Conservation (phyloP, 495 filamentous ascomycete species). For the Lepraria neglecta region DNA sequence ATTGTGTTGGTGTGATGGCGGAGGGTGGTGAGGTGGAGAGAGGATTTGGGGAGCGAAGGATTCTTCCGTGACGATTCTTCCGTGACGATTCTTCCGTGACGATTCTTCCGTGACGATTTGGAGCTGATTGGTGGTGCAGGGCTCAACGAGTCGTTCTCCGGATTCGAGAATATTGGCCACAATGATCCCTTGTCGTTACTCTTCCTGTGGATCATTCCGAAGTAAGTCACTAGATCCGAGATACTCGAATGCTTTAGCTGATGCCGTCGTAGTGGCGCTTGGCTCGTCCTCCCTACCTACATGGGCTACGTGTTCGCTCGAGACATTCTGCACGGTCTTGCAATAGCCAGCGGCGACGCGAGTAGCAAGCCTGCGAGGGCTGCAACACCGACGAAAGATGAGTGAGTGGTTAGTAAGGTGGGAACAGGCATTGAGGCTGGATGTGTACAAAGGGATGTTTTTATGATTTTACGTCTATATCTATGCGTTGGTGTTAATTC, state of each 20-base stretch:
- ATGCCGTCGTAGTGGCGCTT: conserved; percentile 55
- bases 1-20: background rate
- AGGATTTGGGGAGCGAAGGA: background rate
- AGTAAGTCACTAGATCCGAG: conserved; percentile 47
- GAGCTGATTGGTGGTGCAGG: conserved; percentile 38
- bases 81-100: background rate
- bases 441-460: conserved; percentile 5
- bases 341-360: conserved; percentile 36
- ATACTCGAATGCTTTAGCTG: background rate
- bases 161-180: conserved; percentile 73
- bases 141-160: conserved; percentile 71
- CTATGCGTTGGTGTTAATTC: background rate
- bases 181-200: conserved; percentile 54
- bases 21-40: background rate
- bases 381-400: conserved; percentile 15
- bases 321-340: conserved; percentile 65
- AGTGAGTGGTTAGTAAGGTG: conserved; percentile 7
- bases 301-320: conserved; percentile 61
- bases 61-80: too few relatives aligned
- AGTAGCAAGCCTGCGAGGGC: conserved; percentile 21
- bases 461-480: background rate
- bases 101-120: background rate
- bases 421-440: background rate
- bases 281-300: conserved; percentile 67
- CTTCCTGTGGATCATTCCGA: conserved; percentile 70